Evolutionary conservation across 2,329 filamentous ascomycete species (phyloP).

Genomic region (Cyphellophora europaea): DNA sequence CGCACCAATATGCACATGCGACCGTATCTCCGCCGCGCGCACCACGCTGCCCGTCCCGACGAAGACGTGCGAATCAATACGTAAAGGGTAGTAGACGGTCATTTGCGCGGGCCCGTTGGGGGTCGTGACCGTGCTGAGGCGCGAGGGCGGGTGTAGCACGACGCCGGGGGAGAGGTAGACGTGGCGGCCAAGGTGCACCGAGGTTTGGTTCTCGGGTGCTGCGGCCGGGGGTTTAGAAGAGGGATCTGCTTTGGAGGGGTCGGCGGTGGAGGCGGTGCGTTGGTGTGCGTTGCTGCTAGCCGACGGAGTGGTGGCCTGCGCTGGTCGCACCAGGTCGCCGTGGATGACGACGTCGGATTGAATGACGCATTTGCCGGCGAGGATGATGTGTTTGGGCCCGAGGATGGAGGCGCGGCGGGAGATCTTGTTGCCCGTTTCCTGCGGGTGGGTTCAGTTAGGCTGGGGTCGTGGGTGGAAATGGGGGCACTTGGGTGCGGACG

Average conservation of each 20-base stretch:
- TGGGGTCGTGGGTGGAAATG: not conserved
- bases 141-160: slow-evolving; percentile 72
- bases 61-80: slow-evolving; percentile 91
- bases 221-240: not conserved
- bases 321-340: slow-evolving; percentile 65
- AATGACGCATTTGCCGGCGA: slow-evolving; percentile 91
- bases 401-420: slow-evolving; percentile 84
- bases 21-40: slow-evolving; percentile 74
- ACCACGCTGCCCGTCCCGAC: slow-evolving; percentile 67
- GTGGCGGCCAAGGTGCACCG: slow-evolving; percentile 84
- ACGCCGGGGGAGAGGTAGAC: slow-evolving; percentile 75
- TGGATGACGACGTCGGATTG: slow-evolving; percentile 91
- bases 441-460: slow-evolving; percentile 7
- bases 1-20: slow-evolving; percentile 75
- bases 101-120: slow-evolving; percentile 20
- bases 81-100: slow-evolving; percentile 78
- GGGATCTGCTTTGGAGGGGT: slow-evolving; percentile 11
- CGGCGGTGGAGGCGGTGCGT: slow-evolving; percentile 22
- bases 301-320: slow-evolving; percentile 32
- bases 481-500: no score
- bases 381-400: slow-evolving; percentile 94
- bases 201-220: slow-evolving; percentile 20
- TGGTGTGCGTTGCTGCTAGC: slow-evolving; percentile 14
- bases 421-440: slow-evolving; percentile 97
- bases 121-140: slow-evolving; percentile 62